Evolutionary conservation across 1,139 yeast genomes (phyloP).

Genomic region (Suhomyces chickasaworum): DNA sequence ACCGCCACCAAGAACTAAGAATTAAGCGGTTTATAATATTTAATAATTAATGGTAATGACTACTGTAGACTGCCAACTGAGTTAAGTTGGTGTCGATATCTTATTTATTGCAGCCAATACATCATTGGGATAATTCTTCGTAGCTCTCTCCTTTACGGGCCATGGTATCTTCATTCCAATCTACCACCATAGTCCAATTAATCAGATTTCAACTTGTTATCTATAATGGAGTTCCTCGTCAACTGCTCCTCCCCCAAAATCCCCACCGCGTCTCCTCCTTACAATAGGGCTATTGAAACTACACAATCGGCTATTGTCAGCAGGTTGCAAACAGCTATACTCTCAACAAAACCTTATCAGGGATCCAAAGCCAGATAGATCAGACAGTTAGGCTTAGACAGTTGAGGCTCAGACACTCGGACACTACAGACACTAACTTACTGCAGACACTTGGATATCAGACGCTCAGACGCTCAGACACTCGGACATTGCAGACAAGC

Average conservation of each 20-base stretch:
- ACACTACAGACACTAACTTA: no score
- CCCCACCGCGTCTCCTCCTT: not conserved
- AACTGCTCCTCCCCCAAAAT: not conserved
- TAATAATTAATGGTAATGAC: slow-evolving; percentile 11
- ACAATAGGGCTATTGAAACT: not conserved
- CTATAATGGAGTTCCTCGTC: not conserved
- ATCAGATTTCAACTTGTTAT: not conserved
- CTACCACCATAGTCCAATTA: no score
- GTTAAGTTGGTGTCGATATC: not conserved
- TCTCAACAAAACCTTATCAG: not conserved
- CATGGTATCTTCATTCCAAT: not conserved
- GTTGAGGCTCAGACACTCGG: no score
- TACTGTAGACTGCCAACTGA: not conserved
- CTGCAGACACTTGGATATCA: no score
- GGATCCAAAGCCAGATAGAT: no score
- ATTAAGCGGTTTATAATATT: slow-evolving; percentile 13
- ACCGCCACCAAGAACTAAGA: slow-evolving; percentile 31
- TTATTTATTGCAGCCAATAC: slow-evolving; percentile 1
- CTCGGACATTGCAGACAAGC: no score
- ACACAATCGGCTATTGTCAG: not conserved
- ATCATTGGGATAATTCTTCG: not conserved
- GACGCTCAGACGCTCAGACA: no score
- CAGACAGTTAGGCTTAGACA: no score
- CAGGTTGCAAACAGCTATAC: not conserved
- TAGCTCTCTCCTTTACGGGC: not conserved